Base-by-base conservation (phyloP, 768 basidiomycete genomes). In the Tylopilus subfusipes region DNA sequence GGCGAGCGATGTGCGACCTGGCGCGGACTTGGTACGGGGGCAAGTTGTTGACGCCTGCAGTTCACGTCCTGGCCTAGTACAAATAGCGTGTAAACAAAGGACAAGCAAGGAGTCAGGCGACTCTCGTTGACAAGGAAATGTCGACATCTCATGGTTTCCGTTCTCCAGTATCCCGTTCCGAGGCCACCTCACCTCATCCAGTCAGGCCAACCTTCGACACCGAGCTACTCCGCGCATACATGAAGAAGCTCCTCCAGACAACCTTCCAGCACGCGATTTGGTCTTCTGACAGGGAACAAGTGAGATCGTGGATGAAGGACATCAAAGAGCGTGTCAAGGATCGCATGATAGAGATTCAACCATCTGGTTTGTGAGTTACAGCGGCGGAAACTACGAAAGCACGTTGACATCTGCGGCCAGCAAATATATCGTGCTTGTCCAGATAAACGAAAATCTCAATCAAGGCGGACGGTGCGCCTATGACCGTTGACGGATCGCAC, bases 391-490 rank as follows among this genome's bases (percentile, higher is more conserved):
- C 25, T 24, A 34, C 46, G 43, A 33, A 43, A 47, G 48, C 49
- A 57, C 40, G 48, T 54, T 69, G 57, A 66, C 58, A 45, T 43
- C 45, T 14, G 21, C 56, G 48, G 52, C 45, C 63, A 93, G 91
- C 67, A 93, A 93, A 76, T 93, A 90, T 65, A 83, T 92, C 53
- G 90, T 93, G 40, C 75, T 91, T 44, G 90, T 89, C 25, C 90
- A 91, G 65, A 84, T 91, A 57, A 88, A 82, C 67, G 90, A 91
- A 75, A 93, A 93, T 62, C 76, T 82, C 54, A 87, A 88, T 4
- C 90, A 93, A 69, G 91, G 90, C 53, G 89, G 88, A 65, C 83
- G 88, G 90, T 91, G 64, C 68, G 84, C 56, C 31, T 27, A 21
- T 5, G 27, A 45, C 31, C 27, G 24, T 48, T 34, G 22, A 5